Percentiles rank a stretch among this genome's conserved stretches.
These are phyloP conservation scores for Euryodendron excelsum DNA, from an alignment of 148 eudicot genomes.

Conservation along the genomic window DNA sequence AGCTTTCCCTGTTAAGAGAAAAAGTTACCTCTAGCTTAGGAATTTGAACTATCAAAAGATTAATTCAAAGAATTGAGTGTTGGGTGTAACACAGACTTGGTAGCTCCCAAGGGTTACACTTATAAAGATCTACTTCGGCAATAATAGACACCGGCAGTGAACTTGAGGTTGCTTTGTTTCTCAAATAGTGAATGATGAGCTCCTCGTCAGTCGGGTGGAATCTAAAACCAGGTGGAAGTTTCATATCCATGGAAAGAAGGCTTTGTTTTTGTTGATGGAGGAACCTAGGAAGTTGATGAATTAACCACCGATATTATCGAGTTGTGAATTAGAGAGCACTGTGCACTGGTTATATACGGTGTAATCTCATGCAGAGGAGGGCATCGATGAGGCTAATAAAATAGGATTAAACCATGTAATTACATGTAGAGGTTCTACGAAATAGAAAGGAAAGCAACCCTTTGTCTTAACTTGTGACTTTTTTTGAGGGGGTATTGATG, in stretches of 20 bases:
- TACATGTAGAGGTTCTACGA: background rate
- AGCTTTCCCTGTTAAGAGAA: constrained; percentile 12
- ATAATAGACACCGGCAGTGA: constrained; percentile 30
- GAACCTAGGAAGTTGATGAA: constrained; percentile 3
- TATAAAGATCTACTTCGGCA: constrained; percentile 34
- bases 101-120: constrained; percentile 37
- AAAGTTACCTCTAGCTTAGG: background rate
- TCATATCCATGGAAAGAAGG: constrained; percentile 16
- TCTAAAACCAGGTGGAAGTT: constrained; percentile 39
- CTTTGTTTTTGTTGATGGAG: constrained; percentile 14
- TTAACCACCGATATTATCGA: background rate
- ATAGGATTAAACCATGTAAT: background rate
- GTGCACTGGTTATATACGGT: constrained; percentile 13
- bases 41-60: background rate
- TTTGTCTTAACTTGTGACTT: constrained; percentile 13
- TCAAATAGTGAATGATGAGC: constrained; percentile 30
- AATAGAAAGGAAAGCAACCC: background rate
- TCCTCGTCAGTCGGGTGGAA: constrained; percentile 37
- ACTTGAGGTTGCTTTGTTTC: constrained; percentile 28
- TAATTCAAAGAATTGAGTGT: background rate
- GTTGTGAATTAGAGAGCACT: background rate
- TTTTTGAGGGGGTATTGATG: background rate
- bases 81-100: constrained; percentile 20
- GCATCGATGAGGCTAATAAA: background rate
- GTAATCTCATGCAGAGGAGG: background rate